A percentile compares a stretch with the other conserved stretches of the same genome.
phyloP scores from a whole-genome alignment of 768 basidiomycete genomes.

The Pulveroboletus sp. region DNA sequence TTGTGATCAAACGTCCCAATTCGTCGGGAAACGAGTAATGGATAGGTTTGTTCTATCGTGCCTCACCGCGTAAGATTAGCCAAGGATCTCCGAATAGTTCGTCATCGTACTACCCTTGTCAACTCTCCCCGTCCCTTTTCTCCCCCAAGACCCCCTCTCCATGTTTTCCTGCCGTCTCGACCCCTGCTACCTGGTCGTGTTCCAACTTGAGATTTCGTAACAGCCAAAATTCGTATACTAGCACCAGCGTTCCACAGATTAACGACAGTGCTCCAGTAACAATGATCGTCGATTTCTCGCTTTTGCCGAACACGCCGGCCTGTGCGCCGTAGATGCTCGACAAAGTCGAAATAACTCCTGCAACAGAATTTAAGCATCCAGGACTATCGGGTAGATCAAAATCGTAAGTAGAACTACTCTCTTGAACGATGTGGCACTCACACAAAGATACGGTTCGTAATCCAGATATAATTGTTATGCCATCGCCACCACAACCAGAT shows the following conservation, averaged over 20 bases:
- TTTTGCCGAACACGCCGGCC: constrained; percentile 40
- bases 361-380: constrained; percentile 53
- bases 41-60: background rate
- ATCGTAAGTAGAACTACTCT: constrained; percentile 1
- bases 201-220: constrained; percentile 41
- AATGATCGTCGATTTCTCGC: constrained; percentile 45
- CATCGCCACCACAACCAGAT: constrained; percentile 59
- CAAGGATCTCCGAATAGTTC: background rate
- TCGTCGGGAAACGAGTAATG: background rate
- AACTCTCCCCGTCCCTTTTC: background rate
- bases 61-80: background rate
- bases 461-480: constrained; percentile 58
- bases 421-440: constrained; percentile 26
- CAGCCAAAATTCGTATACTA: constrained; percentile 46
- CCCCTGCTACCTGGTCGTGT: constrained; percentile 42
- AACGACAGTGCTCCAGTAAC: constrained; percentile 41
- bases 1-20: background rate
- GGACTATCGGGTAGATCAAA: constrained; percentile 36
- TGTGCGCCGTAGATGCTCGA: constrained; percentile 51
- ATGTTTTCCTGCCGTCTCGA: constrained; percentile 40
- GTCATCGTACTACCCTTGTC: background rate
- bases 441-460: constrained; percentile 56
- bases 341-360: constrained; percentile 55
- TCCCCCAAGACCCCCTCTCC: constrained; percentile 39
- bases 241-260: constrained; percentile 40